Base-by-base conservation (phyloP, 2,329 filamentous ascomycete genomes). In the Penicillium thymicola region DNA sequence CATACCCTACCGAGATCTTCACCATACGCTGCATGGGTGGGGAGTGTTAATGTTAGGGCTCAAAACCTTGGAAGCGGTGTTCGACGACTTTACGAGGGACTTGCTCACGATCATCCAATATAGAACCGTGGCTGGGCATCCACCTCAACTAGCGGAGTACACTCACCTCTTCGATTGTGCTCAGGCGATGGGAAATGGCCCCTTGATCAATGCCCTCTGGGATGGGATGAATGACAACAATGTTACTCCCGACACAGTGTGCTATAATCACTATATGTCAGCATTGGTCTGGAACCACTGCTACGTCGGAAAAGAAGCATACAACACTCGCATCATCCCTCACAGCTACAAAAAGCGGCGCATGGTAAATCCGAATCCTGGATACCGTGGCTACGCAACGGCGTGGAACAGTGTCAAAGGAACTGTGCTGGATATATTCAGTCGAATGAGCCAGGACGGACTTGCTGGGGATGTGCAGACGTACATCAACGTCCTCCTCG, bases 261-360 rank as follows among this genome's bases (percentile, higher is more conserved):
- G 81, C 65, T 86, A 81, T 65, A 86, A 85, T 55, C 70, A 79
- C 57, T 81, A 78, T 54, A 78, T 86, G 71, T 78, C 77, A 18
- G 75, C 79, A 1, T 71, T 75, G 45, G 72, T 80, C 38, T 84
- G 80, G 78, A 70, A 81, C 32, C 68, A 70, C 34, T 64, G 69
- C 5, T 73, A 76, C 32, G 69, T 73, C 23, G 68, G 78, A n/a
- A 54, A 62, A 51, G 68, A 78, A 65, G 68, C 74, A 67, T 72
- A 77, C 67, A 65, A 66, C 23, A 38, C 76, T 34, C 70, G 75
- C 28, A 67, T 76, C 8, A 69, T 67, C 18, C 70, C 69, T 1
- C 67, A 57, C 50, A 50, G 60, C 27, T 75, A 73, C 59, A 64
- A 57, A 32, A 71, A 70, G 50, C 68, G 74, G 45, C 59, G 62